A percentile compares a stretch with the other conserved stretches of the same genome.
Conservation (phyloP, 352 stramenopile genomes). For the Phytophthora syringae region DNA sequence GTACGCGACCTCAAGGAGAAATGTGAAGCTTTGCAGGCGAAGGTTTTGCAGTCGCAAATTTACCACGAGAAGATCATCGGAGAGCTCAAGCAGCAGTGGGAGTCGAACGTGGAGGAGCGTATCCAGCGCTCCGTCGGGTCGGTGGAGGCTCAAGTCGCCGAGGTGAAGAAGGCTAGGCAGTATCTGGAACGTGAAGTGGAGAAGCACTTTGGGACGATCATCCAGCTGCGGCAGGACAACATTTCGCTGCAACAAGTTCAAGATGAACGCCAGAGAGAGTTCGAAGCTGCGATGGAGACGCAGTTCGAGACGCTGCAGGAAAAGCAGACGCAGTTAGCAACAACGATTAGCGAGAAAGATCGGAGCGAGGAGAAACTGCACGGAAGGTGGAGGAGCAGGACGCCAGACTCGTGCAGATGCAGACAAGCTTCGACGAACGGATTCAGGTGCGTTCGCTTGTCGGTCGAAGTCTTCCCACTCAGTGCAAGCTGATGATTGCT, state of each 20-base stretch:
- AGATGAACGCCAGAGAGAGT: slow-evolving; percentile 38
- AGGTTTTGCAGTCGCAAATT: slow-evolving; percentile 56
- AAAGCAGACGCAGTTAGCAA: slow-evolving; percentile 41
- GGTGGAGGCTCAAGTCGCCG: slow-evolving; percentile 68
- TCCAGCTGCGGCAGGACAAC: slow-evolving; percentile 65
- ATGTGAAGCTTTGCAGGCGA: slow-evolving; percentile 51
- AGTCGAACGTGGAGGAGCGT: slow-evolving; percentile 57
- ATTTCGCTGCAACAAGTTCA: slow-evolving; percentile 51
- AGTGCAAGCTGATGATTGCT: not conserved
- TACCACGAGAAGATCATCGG: slow-evolving; percentile 60
- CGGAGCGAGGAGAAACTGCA: slow-evolving; percentile 54
- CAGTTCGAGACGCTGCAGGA: slow-evolving; percentile 56
- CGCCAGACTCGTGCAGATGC: slow-evolving; percentile 35
- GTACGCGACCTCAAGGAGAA: slow-evolving; percentile 48
- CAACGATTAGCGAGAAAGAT: slow-evolving; percentile 41
- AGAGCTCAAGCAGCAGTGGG: slow-evolving; percentile 60
- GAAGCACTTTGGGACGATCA: slow-evolving; percentile 60
- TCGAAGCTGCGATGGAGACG: slow-evolving; percentile 42
- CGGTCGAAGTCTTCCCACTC: not conserved
- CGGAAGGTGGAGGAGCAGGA: slow-evolving; percentile 55
- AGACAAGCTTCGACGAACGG: slow-evolving; percentile 57
- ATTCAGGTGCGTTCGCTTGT: slow-evolving; percentile 35
- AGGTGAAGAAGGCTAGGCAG: slow-evolving; percentile 66
- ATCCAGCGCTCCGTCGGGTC: slow-evolving; percentile 59
- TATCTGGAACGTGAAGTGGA: slow-evolving; percentile 71